Base-by-base conservation (phyloP, 345 rosid genomes). In the Erucastrum elatum region DNA sequence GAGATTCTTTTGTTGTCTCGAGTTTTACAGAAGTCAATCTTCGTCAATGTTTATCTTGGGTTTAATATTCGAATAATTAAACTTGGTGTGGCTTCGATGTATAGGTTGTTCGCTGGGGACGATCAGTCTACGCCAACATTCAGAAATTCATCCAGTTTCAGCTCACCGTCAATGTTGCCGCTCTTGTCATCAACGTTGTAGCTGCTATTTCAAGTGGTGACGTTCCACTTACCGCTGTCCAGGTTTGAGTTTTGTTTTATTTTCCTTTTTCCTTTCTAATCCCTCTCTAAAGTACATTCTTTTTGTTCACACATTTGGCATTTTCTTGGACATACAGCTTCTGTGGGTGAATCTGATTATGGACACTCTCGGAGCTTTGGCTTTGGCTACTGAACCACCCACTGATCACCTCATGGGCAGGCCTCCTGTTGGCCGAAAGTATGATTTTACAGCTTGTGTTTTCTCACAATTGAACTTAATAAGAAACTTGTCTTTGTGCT, bases 331-430 rank as follows among this genome's bases (percentile, higher is more conserved):
- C 9, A 2, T 79, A 59, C 85, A 96, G 99, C 96, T 96, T 77
- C 87, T 96, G 7, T 96, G 99, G 99, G 95, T 96, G 65, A 96
- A 96, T 77, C 95, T 96, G 71, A 96, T 96, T 51, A 91, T 96
- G 99, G 99, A 96, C 80, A 96, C 98, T 3, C 98, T 96, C 49
- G 99, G 99, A 78, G 99, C 98, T 64, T 85, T 96, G 76, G 99
- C 99, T 66, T 82, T 96, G 83, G 99, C 99, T 70, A 96, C 99
- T 27, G 99, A 96, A 86, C 99, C 99, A 37, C 99, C 99, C 27
- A 93, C 90, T 21, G 95, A 96, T 82, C 95, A 93, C 68, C 89
- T 96, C 72, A 83, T 96, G 99, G 83, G 80, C n/a, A 82, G 99
- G 69, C 83, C 98, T 49, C 99, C 99, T 3, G 98, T 96, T 71